These are phyloP conservation scores for Leccinum fibrillosum DNA, from an alignment of 768 basidiomycete genomes.

Conservation along the genomic window DNA sequence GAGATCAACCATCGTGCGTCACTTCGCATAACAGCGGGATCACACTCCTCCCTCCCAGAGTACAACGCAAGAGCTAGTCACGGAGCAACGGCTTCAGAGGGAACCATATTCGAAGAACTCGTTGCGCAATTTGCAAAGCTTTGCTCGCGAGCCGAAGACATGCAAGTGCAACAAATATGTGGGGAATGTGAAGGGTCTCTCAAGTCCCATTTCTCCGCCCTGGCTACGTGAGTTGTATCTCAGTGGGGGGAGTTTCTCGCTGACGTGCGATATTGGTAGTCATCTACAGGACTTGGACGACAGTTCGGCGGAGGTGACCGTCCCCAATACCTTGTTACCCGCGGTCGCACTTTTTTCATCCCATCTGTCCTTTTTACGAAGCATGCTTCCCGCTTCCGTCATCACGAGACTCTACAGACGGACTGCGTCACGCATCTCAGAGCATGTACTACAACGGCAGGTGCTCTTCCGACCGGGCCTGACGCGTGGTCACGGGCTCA, in stretches of 20 bases:
- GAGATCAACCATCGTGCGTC: conserved; percentile 65
- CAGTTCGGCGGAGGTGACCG: conserved; percentile 34
- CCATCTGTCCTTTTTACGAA: conserved; percentile 66
- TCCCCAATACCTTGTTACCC: conserved; percentile 70
- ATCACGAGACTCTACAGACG: conserved; percentile 70
- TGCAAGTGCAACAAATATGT: conserved; percentile 80
- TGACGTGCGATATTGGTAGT: conserved; percentile 9
- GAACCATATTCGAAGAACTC: conserved; percentile 79
- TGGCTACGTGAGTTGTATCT: conserved; percentile 36
- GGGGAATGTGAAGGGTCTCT: conserved; percentile 77
- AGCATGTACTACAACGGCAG: conserved; percentile 80
- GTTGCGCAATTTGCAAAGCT: conserved; percentile 61
- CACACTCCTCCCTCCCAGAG: conserved; percentile 49
- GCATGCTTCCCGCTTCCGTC: conserved; percentile 55
- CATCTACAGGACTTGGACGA: conserved; percentile 11
- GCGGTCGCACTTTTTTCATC: conserved; percentile 80
- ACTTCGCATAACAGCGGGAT: conserved; percentile 53
- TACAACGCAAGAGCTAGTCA: conserved; percentile 21
- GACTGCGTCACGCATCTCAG: conserved; percentile 64
- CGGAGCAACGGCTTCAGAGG: conserved; percentile 40
- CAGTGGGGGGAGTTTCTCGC: neutral
- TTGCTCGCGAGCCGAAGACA: conserved; percentile 73
- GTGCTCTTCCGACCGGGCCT: conserved; percentile 77
- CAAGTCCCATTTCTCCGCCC: conserved; percentile 65
- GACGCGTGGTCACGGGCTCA: conserved; percentile 32